Base-by-base conservation (phyloP, 2,329 filamentous ascomycete species). In the Penicillium hesseltinei region DNA sequence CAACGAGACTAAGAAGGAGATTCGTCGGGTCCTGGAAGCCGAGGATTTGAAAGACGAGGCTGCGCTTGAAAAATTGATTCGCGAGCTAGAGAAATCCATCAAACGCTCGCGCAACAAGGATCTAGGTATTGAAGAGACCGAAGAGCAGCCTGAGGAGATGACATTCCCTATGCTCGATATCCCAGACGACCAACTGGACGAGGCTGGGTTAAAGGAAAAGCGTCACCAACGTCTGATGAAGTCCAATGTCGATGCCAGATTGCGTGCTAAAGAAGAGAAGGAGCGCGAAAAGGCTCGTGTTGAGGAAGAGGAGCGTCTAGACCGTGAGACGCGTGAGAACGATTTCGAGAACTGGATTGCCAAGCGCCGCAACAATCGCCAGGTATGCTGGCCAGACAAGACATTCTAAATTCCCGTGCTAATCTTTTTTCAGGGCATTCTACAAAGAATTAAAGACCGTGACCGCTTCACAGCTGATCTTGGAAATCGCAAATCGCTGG, bases 201-300 rank as follows among this genome's bases (percentile, higher is more conserved):
- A 99, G 68, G 90, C 92, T 6, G 87, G 88, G 17, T 72, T 97
- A 58, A 97, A 97, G 74, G 87, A 93, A 68, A 99, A 99, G 76
- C 87, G 91, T 13, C 91, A 95, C 65, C 94, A 99, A 72, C 86
- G 90, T 33, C 82, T 99, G 1, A 86, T 97, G 77, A 99, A 97
- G 75, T 92, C 92, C 1, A 97, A 96, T 66, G 88, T 96, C 68
- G 94, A 97, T 62, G 94, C 94, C 5, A 85, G 94, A 17, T 90
- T 90, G 25, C 87, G 94, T n/a, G 92, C 94, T 36, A 97, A 97
- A 77, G 90, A 89, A 0, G 94, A 99, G 72, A 99, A 97, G 74
- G 92, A 96, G 69, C 88, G 88, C 2, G 94, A 97, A 69, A 94
- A 91, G 75, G 91, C 91, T 0, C 85, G 94, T 7, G 73, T 88